Percentiles rank a stretch among this genome's conserved stretches.
phyloP scores from a whole-genome alignment of 2,329 filamentous ascomycete genomes.

The Nemania serpens region DNA sequence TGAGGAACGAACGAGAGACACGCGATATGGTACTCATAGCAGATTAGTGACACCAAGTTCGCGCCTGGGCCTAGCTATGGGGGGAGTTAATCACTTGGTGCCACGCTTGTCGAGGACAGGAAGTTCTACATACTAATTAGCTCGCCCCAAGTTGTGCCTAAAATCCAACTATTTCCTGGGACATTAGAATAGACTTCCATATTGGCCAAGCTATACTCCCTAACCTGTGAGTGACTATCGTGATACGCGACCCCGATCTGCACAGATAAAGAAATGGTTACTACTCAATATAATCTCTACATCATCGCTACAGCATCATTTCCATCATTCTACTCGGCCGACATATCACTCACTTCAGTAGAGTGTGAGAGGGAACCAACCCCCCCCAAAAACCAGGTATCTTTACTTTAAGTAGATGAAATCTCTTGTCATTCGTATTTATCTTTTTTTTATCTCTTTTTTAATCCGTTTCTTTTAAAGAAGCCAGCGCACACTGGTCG shows the following conservation, averaged over 20 bases:
- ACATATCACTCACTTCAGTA: too few relatives aligned
- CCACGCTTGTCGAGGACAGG: not conserved
- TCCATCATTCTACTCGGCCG: too few relatives aligned
- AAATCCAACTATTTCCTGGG: not conserved
- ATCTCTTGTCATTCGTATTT: conserved; percentile 24
- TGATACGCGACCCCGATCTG: too few relatives aligned
- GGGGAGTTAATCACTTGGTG: not conserved
- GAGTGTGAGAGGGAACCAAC: too few relatives aligned
- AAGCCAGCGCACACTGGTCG: not conserved
- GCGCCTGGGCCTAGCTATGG: not conserved
- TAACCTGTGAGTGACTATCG: too few relatives aligned
- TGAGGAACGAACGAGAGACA: not conserved
- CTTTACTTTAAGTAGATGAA: conserved; percentile 7
- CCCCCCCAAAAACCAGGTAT: not conserved
- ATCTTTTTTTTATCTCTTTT: conserved; percentile 8
- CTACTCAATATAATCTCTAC: too few relatives aligned
- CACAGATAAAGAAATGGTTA: too few relatives aligned
- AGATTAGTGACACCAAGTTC: not conserved
- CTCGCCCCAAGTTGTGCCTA: not conserved
- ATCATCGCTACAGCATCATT: too few relatives aligned
- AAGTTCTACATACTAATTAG: not conserved
- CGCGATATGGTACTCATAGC: not conserved
- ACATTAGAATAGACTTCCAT: not conserved
- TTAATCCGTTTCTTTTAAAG: conserved; percentile 1
- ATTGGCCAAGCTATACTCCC: not conserved